These are phyloP conservation scores for Penicillium diatomitis DNA, from an alignment of 495 filamentous ascomycete species.

Conservation along the genomic window DNA sequence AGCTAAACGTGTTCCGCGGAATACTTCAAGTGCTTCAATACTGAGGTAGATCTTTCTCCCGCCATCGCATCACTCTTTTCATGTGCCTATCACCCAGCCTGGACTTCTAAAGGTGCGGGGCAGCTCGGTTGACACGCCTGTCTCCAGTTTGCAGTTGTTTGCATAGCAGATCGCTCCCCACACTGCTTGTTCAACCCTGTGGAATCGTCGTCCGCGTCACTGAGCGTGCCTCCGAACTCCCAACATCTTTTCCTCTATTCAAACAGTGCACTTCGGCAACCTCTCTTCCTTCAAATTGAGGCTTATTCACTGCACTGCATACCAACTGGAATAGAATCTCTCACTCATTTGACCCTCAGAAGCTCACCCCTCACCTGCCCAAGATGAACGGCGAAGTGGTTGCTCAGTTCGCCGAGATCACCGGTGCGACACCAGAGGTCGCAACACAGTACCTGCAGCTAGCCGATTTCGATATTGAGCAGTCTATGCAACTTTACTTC, in stretches of 20 bases:
- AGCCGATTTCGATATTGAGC: slow-evolving; percentile 69
- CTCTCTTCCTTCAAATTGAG: no score
- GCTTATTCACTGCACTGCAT: no score
- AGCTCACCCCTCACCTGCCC: slow-evolving; percentile 10
- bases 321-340: no score
- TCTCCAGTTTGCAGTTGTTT: slow-evolving; percentile 32
- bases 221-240: no score
- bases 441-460: slow-evolving; percentile 75
- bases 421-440: slow-evolving; percentile 49
- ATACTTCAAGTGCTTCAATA: neutral
- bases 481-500: slow-evolving; percentile 85
- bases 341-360: slow-evolving; percentile 13
- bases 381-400: slow-evolving; percentile 57
- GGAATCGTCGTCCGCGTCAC: neutral
- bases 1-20: neutral
- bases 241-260: no score
- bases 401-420: slow-evolving; percentile 53
- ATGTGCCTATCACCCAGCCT: no score
- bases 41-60: neutral
- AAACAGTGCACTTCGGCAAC: no score
- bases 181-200: slow-evolving; percentile 1
- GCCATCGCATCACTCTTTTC: no score
- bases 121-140: neutral
- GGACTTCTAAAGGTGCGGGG: neutral
- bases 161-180: slow-evolving; percentile 18